These are phyloP conservation scores for Citrus reticulata DNA, from an alignment of 345 rosid genomes.

Conservation along the genomic window DNA sequence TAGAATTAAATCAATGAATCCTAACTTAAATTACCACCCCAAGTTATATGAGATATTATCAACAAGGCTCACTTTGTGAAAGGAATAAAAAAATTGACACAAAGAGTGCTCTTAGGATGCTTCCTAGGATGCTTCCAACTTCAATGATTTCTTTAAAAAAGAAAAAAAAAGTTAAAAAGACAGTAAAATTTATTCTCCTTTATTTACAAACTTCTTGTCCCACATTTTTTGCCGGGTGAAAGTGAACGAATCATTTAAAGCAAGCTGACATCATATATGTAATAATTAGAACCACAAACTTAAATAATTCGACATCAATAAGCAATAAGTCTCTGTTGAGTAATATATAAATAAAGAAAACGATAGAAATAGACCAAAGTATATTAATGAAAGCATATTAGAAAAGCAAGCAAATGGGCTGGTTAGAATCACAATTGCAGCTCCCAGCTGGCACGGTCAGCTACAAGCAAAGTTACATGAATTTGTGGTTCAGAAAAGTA, in stretches of 20 bases:
- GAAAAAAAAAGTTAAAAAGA: neutral
- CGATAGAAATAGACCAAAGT: neutral
- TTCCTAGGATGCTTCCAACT: neutral
- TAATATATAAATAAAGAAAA: neutral
- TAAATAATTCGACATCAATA: neutral
- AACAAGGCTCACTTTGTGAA: neutral
- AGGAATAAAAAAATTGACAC: neutral
- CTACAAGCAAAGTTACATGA: neutral
- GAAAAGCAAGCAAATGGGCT: neutral
- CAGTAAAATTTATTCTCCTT: neutral
- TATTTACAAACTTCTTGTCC: neutral
- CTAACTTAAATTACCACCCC: fast-evolving
- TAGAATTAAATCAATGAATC: too few species aligned
- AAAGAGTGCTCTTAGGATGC: slow-evolving; percentile 2
- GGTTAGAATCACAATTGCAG: neutral
- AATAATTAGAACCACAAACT: neutral
- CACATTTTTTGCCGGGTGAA: neutral
- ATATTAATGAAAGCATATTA: neutral
- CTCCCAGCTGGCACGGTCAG: neutral
- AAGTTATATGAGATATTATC: too few species aligned
- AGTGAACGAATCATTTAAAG: slow-evolving; percentile 1
- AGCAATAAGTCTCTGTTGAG: neutral
- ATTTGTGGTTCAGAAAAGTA: too few species aligned
- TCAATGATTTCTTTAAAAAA: neutral
- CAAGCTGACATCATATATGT: neutral